Evolutionary conservation across 1,139 yeast genomes (phyloP), one percentile per base, ranked within the genome.

Genomic region (Yamadazyma mexicana): DNA sequence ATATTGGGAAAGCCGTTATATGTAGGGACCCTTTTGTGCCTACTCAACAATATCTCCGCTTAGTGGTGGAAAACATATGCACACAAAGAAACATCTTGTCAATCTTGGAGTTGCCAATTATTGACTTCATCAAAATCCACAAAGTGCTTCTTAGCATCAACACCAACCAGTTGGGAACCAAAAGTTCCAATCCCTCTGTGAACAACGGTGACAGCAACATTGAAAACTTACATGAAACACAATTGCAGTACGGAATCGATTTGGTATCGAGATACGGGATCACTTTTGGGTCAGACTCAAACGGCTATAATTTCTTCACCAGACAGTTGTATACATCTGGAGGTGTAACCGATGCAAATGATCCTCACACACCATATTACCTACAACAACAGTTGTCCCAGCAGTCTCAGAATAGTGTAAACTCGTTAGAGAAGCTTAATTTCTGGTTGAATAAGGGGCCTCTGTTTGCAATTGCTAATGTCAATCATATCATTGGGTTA

Each of bases 11-110:
- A 57, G 77, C 87, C 31, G 91, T 85, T 8, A 76, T 81, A 41
- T 84, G 91, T 53, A 77, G 85, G 45, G 92, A 85, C 56, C 88
- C 91, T 6, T 85, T 85, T 61, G 88, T 83, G 5, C 94, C 94
- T 23, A 83, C 92, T 3, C 82, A 78, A 42, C 89, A 83, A 52
- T 85, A 85, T 54, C 70, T 85, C 58, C 72, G 84, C 50, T 69
- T 84, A 61, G 89, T 85, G 25, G 86, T 85, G 41, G 92, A 84
- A 51, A 84, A 84, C 53, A 85, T 84, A 47, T 83, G 83, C 51
- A 77, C 85, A 34, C 91, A 82, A 56, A 67, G 91, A 52, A 77
- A 84, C 66, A 65, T 84, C 54, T 64, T 79, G 39, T 77, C 79
- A 15, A 62, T 77, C 29, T 63, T 75, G 39, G 85, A 77, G 56